Evolutionary conservation across 306 rosid species (phyloP), one percentile per base, ranked within the genome.

Genomic region (Trifolium dubium): DNA sequence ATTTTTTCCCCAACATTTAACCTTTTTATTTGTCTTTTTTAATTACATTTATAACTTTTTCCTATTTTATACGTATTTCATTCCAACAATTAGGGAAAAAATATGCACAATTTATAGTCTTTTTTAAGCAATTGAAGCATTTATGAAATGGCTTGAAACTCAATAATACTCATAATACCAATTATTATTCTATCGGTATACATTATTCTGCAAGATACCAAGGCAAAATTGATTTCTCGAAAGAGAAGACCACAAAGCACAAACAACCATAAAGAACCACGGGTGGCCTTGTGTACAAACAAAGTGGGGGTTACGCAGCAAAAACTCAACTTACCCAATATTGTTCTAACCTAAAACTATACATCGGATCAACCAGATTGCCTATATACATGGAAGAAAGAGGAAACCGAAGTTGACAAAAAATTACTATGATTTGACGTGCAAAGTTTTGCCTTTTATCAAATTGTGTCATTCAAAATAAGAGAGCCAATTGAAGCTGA

Each of bases 161-260:
- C 10, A 30, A 68, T 31, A 60, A 60, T 44, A n/a, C 43, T 73
- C 69, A 4, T 44, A 4, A 62, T 64, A 54, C 32, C 69, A 49
- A 77, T 70, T 58, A 74, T 56, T 74, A 34, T 78, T 29, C 73
- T 31, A 35, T 43, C 14, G 53, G 73, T 69, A 62, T 69, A 28
- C 53, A 64, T 32, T 59, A 63, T 67, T 76, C 60, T 46, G 56
- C 76, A 32, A 64, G 69, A 70, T 65, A 77, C 69, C 30, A 14
- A 0, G 66, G 43, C 85, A 84, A 84, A 84, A 84, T 78, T 81
- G 85, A 74, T 81, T 81, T 74, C 85, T 74, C 79, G 7, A 41
- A 74, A 5, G 87, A 84, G 77, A 67, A 51, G 81, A 51, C 56
- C 37, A 50, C 75, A 72, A 43, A 15, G 19, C 37, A 50, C 75